These are phyloP conservation scores for Eucalyptus cloeziana DNA, from an alignment of 345 rosid species.

Conservation along the genomic window DNA sequence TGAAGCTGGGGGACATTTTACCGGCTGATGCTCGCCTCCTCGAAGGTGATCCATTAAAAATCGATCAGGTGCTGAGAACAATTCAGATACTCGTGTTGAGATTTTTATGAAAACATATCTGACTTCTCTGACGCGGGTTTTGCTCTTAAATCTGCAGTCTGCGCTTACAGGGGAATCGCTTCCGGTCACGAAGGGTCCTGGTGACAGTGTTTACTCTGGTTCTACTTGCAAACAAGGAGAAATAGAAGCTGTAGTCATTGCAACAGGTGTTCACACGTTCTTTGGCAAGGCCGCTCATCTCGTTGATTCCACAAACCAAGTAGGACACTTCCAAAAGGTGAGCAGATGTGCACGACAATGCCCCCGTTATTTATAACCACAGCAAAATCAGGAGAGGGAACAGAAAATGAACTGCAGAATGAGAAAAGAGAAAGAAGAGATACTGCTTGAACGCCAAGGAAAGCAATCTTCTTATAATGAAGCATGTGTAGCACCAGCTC, in stretches of 20 bases:
- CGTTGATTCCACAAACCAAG: conserved; percentile 81
- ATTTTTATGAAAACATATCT: not conserved
- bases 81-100: not conserved
- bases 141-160: conserved; percentile 17
- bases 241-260: conserved; percentile 86
- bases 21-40: conserved; percentile 73
- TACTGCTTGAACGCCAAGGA: not conserved
- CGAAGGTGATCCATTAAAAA: conserved; percentile 59
- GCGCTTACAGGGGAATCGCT: conserved; percentile 89
- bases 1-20: conserved; percentile 60
- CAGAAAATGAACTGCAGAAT: not conserved
- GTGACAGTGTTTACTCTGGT: conserved; percentile 79
- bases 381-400: not conserved
- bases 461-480: not conserved
- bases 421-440: not conserved
- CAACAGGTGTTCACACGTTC: conserved; percentile 88
- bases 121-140: not conserved
- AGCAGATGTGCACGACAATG: not conserved
- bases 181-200: conserved; percentile 78
- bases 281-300: conserved; percentile 93
- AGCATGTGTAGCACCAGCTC: not conserved
- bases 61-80: conserved; percentile 35
- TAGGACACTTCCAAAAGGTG: conserved; percentile 86
- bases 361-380: not conserved
- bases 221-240: conserved; percentile 94